phyloP scores from a whole-genome alignment of 768 basidiomycete species.

The Termitomyces sp. region DNA sequence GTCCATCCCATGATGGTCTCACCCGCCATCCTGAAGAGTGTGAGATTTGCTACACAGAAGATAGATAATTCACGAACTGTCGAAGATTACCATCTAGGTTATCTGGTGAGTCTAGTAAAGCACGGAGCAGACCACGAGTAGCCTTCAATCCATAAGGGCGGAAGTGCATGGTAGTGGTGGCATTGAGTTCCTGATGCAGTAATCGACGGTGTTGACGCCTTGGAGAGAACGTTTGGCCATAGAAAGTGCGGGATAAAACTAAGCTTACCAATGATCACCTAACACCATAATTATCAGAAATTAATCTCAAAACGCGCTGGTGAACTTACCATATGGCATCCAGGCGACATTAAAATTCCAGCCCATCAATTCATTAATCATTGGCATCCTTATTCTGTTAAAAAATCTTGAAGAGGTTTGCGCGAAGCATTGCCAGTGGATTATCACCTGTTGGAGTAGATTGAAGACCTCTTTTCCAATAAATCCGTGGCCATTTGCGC shows the following conservation, averaged over 20 bases:
- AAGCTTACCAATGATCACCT: constrained; percentile 10
- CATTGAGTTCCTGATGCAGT: constrained; percentile 20
- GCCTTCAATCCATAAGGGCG: constrained; percentile 18
- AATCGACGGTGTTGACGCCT: constrained; percentile 23
- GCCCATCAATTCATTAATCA: constrained; percentile 22
- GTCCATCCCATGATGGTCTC: constrained; percentile 26
- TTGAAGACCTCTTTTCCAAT: constrained; percentile 20
- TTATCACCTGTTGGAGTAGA: constrained; percentile 14
- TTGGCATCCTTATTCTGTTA: constrained; percentile 10
- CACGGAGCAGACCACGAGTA: constrained; percentile 19
- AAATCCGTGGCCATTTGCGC: constrained; percentile 20
- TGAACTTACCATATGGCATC: constrained; percentile 13
- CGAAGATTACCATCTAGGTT: constrained; percentile 9
- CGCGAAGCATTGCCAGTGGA: background rate
- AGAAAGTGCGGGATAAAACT: background rate
- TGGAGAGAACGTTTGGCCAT: background rate
- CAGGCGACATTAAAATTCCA: constrained; percentile 14
- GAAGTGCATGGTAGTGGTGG: constrained; percentile 12
- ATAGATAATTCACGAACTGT: constrained; percentile 5
- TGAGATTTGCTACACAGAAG: background rate
- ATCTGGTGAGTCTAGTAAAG: constrained; percentile 17
- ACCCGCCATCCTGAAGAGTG: constrained; percentile 14
- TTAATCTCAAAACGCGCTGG: background rate
- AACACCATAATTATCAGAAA: background rate
- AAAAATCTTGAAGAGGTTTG: background rate